A percentile compares a stretch with the other conserved stretches of the same genome.
Evolutionary conservation across 2,329 filamentous ascomycete genomes (phyloP).

Genomic region (Xylariaceae sp.): DNA sequence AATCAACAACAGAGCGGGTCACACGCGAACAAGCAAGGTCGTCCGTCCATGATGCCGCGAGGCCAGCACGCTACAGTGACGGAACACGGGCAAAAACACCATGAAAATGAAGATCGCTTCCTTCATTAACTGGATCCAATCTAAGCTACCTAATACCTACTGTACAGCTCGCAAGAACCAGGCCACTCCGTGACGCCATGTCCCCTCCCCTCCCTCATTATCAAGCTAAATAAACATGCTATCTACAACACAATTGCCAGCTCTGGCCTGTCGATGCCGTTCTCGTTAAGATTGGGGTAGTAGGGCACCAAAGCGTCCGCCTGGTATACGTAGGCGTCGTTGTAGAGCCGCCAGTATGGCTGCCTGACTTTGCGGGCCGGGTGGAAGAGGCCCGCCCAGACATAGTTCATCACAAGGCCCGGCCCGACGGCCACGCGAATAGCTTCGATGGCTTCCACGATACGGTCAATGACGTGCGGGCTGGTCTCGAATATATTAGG

Average conservation of each 20-base stretch:
- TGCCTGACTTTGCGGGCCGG: conserved; percentile 89
- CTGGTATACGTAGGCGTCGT: conserved; percentile 89
- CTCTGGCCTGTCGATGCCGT: conserved; percentile 72
- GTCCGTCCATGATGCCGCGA: background rate
- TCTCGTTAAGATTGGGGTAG: conserved; percentile 81
- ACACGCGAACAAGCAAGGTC: background rate
- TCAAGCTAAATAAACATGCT: conserved; percentile 2
- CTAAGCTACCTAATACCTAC: conserved; percentile 3
- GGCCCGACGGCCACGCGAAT: conserved; percentile 90
- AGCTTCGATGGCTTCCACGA: conserved; percentile 95
- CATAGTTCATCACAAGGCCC: conserved; percentile 92
- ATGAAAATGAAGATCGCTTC: background rate
- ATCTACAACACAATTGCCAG: conserved; percentile 70
- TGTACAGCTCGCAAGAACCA: conserved; percentile 8
- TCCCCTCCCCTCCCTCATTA: conserved; percentile 1
- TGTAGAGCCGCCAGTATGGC: conserved; percentile 96
- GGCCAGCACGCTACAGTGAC: background rate
- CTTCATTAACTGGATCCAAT: conserved; percentile 11
- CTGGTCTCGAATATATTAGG: conserved; percentile 97
- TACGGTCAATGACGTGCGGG: conserved; percentile 95
- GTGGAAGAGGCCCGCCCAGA: conserved; percentile 97
- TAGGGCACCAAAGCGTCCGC: conserved; percentile 96
- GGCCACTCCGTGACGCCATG: conserved; percentile 12
- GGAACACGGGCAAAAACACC: background rate
- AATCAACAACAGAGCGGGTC: background rate